Evolutionary conservation across 2,329 filamentous ascomycete species (phyloP).

Genomic region (Aspergillus sp.): DNA sequence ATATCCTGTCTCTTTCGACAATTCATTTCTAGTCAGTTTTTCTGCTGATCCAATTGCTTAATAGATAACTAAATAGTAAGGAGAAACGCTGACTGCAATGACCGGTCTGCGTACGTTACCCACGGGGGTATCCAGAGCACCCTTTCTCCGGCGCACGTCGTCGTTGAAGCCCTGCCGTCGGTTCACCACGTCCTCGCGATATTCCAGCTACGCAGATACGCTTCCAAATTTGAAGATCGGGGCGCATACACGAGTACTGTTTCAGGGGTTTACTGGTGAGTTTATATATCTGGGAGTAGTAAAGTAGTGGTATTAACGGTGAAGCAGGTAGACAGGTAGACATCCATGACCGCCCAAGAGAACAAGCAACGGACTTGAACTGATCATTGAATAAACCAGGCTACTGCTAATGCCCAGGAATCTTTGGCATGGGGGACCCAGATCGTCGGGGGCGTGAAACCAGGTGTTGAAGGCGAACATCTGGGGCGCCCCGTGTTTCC

Average conservation of each 20-base stretch:
- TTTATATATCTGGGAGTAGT: constrained; percentile 4
- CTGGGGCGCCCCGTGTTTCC: constrained; percentile 64
- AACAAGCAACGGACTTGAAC: constrained; percentile 3
- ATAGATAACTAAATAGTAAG: not conserved
- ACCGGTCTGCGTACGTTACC: constrained; percentile 16
- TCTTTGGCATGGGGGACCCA: constrained; percentile 71
- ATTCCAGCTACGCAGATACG: constrained; percentile 49
- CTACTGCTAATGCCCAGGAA: constrained; percentile 68
- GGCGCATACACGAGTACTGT: constrained; percentile 57
- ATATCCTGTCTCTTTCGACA: too few relatives aligned
- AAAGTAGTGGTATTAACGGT: not conserved
- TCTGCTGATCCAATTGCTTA: not conserved
- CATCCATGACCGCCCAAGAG: constrained; percentile 3
- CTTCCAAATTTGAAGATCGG: constrained; percentile 60
- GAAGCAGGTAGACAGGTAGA: constrained; percentile 29
- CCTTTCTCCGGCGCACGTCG: constrained; percentile 1
- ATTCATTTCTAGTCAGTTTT: not conserved
- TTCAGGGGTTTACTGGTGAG: constrained; percentile 61
- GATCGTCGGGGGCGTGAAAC: constrained; percentile 69
- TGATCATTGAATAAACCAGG: constrained; percentile 34
- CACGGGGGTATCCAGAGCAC: constrained; percentile 12
- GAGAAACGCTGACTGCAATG: not conserved
- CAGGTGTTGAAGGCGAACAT: constrained; percentile 61
- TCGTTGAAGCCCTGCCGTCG: constrained; percentile 5
- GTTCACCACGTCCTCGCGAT: constrained; percentile 27